These are phyloP conservation scores for Alisma plantagoaquatica DNA, from an alignment of 106 monocot species.

Conservation along the genomic window DNA sequence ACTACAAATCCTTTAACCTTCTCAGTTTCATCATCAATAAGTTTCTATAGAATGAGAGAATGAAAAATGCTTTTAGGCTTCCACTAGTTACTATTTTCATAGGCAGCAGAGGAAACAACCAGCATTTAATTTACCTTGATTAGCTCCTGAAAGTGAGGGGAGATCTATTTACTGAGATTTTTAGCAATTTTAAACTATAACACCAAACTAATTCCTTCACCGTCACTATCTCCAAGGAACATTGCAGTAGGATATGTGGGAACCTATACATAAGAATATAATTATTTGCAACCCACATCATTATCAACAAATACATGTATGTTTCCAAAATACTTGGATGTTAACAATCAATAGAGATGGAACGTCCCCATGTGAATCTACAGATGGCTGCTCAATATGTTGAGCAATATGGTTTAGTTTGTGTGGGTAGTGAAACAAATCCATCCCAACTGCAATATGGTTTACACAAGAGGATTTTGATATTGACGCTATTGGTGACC, in stretches of 20 bases:
- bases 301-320: too few relatives aligned
- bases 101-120: neutral
- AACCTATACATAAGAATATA: constrained; percentile 52
- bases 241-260: constrained; percentile 81
- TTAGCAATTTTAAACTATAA: constrained; percentile 82
- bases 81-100: neutral
- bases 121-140: constrained; percentile 32
- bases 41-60: constrained; percentile 33
- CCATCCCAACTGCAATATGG: constrained; percentile 58
- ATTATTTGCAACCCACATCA: too few relatives aligned
- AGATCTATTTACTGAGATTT: constrained; percentile 47
- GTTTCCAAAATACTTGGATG: constrained; percentile 80
- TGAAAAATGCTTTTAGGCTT: neutral
- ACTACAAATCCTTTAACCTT: constrained; percentile 59
- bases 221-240: constrained; percentile 76
- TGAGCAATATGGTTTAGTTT: constrained; percentile 68
- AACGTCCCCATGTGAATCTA: constrained; percentile 51
- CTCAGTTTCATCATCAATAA: constrained; percentile 76
- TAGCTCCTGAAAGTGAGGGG: constrained; percentile 54
- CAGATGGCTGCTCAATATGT: constrained; percentile 62
- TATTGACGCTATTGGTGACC: too few relatives aligned
- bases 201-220: constrained; percentile 71
- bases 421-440: constrained; percentile 45
- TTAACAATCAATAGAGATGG: constrained; percentile 84
- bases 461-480: constrained; percentile 11